Percentiles rank a stretch among this genome's conserved stretches.
phyloP scores from a whole-genome alignment of 2,329 filamentous ascomycete species.

The Hypoxylon sp. region DNA sequence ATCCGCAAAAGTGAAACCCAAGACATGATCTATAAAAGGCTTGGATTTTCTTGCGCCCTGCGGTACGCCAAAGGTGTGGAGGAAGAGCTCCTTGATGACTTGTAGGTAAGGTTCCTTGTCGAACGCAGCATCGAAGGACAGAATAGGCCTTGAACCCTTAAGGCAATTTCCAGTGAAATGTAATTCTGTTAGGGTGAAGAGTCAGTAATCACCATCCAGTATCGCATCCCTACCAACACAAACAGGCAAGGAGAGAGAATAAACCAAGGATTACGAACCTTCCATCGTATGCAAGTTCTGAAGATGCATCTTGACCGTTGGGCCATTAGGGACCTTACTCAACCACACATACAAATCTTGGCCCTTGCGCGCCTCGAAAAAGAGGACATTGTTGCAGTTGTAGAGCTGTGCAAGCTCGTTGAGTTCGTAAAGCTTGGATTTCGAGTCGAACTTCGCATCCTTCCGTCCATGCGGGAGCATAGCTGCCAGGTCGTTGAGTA shows the following conservation, averaged over 20 bases:
- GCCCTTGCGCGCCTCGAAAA: constrained; percentile 94
- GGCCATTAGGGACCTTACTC: constrained; percentile 85
- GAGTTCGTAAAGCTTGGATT: constrained; percentile 85
- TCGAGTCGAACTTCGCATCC: constrained; percentile 97
- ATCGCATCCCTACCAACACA: neutral
- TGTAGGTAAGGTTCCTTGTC: constrained; percentile 82
- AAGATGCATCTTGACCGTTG: constrained; percentile 76
- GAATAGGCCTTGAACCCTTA: constrained; percentile 89
- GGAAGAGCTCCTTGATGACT: constrained; percentile 89
- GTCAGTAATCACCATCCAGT: constrained; percentile 8
- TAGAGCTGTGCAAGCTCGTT: constrained; percentile 83
- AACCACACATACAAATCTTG: constrained; percentile 97
- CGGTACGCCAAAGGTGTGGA: constrained; percentile 92
- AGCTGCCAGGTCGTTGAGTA: constrained; percentile 87
- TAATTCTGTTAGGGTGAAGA: constrained; percentile 68
- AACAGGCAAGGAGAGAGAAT: neutral
- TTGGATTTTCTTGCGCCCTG: constrained; percentile 90
- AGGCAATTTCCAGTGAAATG: constrained; percentile 97
- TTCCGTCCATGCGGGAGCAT: constrained; percentile 93
- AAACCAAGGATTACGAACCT: constrained; percentile 23
- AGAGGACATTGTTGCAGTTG: constrained; percentile 94
- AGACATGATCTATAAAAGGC: constrained; percentile 95
- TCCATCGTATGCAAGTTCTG: constrained; percentile 68
- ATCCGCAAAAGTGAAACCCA: constrained; percentile 90
- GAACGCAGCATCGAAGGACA: constrained; percentile 92